These are phyloP conservation scores for Iris macrosiphon DNA, from an alignment of 106 monocot species.

Conservation along the genomic window DNA sequence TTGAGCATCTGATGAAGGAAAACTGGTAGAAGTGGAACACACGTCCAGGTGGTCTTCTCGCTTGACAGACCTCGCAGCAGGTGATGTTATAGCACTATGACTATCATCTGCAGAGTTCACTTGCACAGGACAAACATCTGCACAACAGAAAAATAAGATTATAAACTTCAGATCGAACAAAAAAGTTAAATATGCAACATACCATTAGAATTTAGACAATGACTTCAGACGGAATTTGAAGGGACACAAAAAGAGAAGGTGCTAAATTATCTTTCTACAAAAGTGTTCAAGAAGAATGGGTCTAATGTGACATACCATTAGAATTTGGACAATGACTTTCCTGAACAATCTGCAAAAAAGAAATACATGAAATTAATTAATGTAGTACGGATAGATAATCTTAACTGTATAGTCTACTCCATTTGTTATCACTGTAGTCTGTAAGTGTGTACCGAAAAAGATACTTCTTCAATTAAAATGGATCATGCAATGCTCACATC, in stretches of 20 bases:
- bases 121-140: background rate
- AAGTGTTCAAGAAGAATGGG: background rate
- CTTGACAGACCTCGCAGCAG: background rate
- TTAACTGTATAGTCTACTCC: no score
- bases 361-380: background rate
- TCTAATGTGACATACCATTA: conserved; percentile 12
- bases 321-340: conserved; percentile 6
- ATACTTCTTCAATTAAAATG: background rate
- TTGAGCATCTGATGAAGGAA: conserved; percentile 4
- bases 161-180: no score
- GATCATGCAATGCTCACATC: background rate
- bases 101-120: conserved; percentile 2
- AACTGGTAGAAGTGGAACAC: conserved; percentile 2
- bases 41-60: background rate
- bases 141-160: background rate
- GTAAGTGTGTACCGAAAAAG: no score
- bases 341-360: conserved; percentile 10
- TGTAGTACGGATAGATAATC: no score
- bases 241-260: background rate
- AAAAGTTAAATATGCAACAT: background rate
- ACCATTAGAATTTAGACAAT: background rate
- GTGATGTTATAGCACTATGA: background rate
- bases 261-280: background rate
- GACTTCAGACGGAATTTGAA: no score
- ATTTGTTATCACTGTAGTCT: no score